Base-by-base conservation (phyloP, 1,284 basidiomycete species). In the Taiwanofungus camphoratus region DNA sequence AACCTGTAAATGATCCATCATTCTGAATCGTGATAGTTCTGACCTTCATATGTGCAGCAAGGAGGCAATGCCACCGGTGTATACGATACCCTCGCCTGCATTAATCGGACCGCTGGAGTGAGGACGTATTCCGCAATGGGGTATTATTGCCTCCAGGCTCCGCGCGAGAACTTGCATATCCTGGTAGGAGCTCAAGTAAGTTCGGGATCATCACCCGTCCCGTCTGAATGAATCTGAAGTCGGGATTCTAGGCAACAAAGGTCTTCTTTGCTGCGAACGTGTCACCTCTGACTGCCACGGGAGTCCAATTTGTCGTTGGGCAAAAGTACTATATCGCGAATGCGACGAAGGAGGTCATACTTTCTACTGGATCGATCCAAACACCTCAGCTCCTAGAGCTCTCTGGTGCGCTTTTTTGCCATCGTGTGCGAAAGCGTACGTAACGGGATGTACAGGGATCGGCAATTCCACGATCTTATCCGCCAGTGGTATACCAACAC, bases 341-440 rank as follows among this genome's bases (percentile, higher is more conserved):
- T 11, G 52, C 47, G 7, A 18, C 24, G 9, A 45, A 43, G 19
- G 54, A 56, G 36, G 43, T 56, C 19, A 48, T 54, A 7, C 35
- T 53, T 8, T 46, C 48, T 12, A 38, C 50, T 32, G 52, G 56
- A 22, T 39, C 53, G 4, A 36, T 50, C 9, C 54, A 55, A 19
- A 56, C 55, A 5, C 58, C 57, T 5, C 58, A 61, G 15, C 21
- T 60, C 3, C 51, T 61, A 11, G 51, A 59, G 39, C 45, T 58
- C 3, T 58, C 56, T n/a, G 59, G 58, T 45, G n/a, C n/a, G n/a
- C n/a, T n/a, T n/a, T n/a, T n/a, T n/a, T 22, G 40, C 26, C 18
- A 26, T 15, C 15, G 11, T 11, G 19, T 9, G 27, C 30, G 31
- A 13, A 39, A 8, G 15, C 29, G 9, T 13, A 19, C 37, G 20